A percentile compares a stretch with the other conserved stretches of the same genome.
These are phyloP conservation scores for Parascedosporium putredinis DNA, from an alignment of 2,329 filamentous ascomycete genomes.

Conservation along the genomic window DNA sequence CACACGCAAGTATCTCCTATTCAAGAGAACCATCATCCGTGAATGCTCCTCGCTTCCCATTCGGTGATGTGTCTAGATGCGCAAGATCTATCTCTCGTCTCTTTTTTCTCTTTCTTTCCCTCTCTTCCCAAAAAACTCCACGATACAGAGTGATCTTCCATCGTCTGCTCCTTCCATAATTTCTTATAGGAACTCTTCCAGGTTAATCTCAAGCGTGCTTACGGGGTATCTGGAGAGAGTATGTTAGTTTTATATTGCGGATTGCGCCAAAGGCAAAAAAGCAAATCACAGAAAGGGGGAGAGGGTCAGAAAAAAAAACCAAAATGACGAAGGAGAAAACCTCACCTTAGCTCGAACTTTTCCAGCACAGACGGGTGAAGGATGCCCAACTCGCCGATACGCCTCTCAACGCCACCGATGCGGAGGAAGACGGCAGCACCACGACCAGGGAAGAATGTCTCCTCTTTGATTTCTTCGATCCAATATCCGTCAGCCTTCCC, in stretches of 20 bases:
- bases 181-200: conserved; percentile 76
- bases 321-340: too few species aligned
- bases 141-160: conserved; percentile 5
- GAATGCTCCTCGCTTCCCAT: too few species aligned
- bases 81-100: conserved; percentile 4
- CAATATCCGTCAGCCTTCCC: conserved; percentile 68
- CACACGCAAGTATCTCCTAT: too few species aligned
- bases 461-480: conserved; percentile 85
- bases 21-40: too few species aligned
- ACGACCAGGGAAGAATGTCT: conserved; percentile 86
- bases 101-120: background rate
- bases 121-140: background rate
- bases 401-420: conserved; percentile 59
- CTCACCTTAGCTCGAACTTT: conserved; percentile 74
- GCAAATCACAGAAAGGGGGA: background rate
- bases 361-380: conserved; percentile 87
- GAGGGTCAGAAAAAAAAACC: too few species aligned
- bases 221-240: conserved; percentile 60
- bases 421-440: conserved; percentile 76
- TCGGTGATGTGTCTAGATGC: background rate
- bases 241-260: background rate
- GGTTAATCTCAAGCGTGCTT: conserved; percentile 87
- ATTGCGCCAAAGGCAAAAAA: background rate
- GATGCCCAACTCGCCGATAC: conserved; percentile 87
- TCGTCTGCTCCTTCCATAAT: too few species aligned